Percentiles rank a stretch among this genome's conserved stretches.
These are phyloP conservation scores for Wickerhamomyces bisporus DNA, from an alignment of 805 yeast species.

Conservation along the genomic window DNA sequence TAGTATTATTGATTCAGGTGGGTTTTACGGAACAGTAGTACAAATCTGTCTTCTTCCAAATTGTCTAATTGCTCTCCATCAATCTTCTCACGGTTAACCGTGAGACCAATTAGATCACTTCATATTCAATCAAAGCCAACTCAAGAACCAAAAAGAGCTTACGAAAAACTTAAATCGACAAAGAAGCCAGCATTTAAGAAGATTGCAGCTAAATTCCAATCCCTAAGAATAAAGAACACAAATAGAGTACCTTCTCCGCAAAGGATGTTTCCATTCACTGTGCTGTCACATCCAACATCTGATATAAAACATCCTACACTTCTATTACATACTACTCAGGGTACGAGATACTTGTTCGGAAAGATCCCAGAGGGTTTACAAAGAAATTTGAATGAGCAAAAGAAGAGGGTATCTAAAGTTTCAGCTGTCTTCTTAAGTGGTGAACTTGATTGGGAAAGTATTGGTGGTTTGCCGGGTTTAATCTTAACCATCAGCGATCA, in stretches of 20 bases:
- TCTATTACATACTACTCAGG: conserved; percentile 34
- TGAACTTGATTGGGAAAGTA: conserved; percentile 62
- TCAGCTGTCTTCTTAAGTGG: conserved; percentile 76
- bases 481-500: conserved; percentile 79
- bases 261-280: conserved; percentile 44
- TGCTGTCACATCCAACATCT: conserved; percentile 55
- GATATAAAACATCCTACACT: conserved; percentile 57
- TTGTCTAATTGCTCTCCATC: neutral
- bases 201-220: neutral
- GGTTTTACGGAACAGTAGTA: too few relatives aligned
- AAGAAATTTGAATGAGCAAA: conserved; percentile 59
- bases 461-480: conserved; percentile 92
- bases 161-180: too few relatives aligned
- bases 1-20: too few relatives aligned
- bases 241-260: conserved; percentile 8
- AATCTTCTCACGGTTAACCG: conserved; percentile 10
- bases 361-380: conserved; percentile 84
- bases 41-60: too few relatives aligned
- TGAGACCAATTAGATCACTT: conserved; percentile 7
- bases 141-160: neutral
- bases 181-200: too few relatives aligned
- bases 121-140: conserved; percentile 2
- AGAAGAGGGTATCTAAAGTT: conserved; percentile 51
- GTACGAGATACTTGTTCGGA: conserved; percentile 61
- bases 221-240: neutral